phyloP scores from a whole-genome alignment of 2,329 filamentous ascomycete species.

The Daldinia eschscholtzii region DNA sequence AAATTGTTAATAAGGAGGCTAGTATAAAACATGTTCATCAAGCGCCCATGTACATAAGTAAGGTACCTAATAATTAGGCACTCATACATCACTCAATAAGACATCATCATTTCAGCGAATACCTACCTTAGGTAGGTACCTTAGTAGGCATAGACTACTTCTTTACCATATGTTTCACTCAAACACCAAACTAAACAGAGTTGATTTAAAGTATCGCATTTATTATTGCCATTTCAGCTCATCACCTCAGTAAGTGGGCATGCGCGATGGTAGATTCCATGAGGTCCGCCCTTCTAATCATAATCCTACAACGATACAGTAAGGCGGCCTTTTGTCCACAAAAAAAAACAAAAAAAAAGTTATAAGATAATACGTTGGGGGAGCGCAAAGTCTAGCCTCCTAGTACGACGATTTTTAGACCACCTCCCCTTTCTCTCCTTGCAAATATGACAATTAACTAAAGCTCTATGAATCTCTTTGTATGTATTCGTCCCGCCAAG shows the following conservation, averaged over 20 bases:
- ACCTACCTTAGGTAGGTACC: too few relatives aligned
- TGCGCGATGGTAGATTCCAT: conserved; percentile 26
- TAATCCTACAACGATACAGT: conserved; percentile 38
- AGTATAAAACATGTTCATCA: too few relatives aligned
- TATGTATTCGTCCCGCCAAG: conserved; percentile 21
- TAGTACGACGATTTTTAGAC: conserved; percentile 26
- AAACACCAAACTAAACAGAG: background rate
- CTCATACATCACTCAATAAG: background rate
- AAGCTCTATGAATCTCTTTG: conserved; percentile 33
- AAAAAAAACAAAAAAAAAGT: conserved; percentile 8
- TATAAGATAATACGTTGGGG: conserved; percentile 13
- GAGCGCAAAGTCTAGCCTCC: conserved; percentile 34
- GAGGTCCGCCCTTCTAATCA: conserved; percentile 29
- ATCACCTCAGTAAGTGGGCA: conserved; percentile 4
- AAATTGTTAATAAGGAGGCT: too few relatives aligned
- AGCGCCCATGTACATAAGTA: too few relatives aligned
- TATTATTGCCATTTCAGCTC: conserved; percentile 9
- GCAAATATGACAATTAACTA: conserved; percentile 35
- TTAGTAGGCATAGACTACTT: too few relatives aligned
- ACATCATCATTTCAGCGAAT: background rate
- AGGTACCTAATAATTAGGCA: too few relatives aligned
- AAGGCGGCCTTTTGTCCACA: conserved; percentile 5
- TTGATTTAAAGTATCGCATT: background rate
- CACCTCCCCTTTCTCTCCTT: conserved; percentile 11
- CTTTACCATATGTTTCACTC: background rate